Evolutionary conservation across 371 early-diverging fungal genomes (phyloP), one percentile per base, ranked within the genome.

Genomic region (Caulochytrium protostelioides): DNA sequence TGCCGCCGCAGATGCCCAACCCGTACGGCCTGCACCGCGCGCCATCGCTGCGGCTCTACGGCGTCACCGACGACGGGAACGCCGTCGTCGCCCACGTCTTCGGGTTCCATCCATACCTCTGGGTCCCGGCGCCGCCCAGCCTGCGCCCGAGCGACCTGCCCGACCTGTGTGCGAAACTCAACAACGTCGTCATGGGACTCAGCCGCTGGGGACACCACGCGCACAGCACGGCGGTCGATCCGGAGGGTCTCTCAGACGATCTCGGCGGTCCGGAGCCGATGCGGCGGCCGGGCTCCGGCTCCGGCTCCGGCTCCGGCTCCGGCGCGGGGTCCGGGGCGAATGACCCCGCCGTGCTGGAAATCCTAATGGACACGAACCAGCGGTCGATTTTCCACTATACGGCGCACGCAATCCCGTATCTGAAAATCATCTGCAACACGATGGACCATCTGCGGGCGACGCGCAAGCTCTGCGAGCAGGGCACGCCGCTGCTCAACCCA

Each of bases 41-140:
- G 29, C 38, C 84, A 1, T 57, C 72, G 5, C 48, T 86, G 21
- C 70, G 92, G 6, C 57, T 94, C 51, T 92, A 59, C 52, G 95
- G 95, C 34, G 59, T 83, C 17, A 91, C 91, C 2, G 67, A 79
- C 75, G 48, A 47, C 6, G 85, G 86, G 16, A 63, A 83, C 43
- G 81, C 81, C 37, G 81, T 97, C 7, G 54, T 79, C 2, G 89
- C 94, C 42, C 82, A 83, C 59, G 90, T 97, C 2, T 68, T 68
- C 14, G 86, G 83, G 2, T 98, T 95, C 50, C 53, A 68, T 14
- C 94, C 94, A 16, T 59, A 43, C 18, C 21, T 23, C 29, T 41
- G 15, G 34, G 4, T 20, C 10, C 7, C 34, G 1, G 2, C 9
- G 3, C 18, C 10, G n/a, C 10, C 2, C 8, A 34, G 6, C 79